Conservation (phyloP, 2,329 filamentous ascomycete species). For the Pezicula radicicola region DNA sequence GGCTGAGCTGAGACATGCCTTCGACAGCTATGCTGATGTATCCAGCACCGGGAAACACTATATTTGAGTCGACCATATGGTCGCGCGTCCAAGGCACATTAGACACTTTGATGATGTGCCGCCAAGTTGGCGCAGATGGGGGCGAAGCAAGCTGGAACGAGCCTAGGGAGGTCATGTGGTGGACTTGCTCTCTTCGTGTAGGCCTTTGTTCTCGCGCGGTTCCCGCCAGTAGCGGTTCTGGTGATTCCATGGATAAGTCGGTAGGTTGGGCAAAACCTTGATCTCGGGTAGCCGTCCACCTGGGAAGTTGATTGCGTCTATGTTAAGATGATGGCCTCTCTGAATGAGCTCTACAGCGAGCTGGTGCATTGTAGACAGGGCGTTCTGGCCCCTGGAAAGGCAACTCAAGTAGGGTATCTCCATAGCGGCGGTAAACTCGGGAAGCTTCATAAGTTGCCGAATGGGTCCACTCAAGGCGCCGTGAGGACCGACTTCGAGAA, state of each 20-base stretch:
- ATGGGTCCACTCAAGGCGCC: conserved; percentile 11
- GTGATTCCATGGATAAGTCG: conserved; percentile 52
- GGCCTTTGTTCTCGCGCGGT: conserved; percentile 41
- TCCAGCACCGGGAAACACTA: too few species aligned
- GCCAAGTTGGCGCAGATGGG: too few species aligned
- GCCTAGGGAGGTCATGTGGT: too few species aligned
- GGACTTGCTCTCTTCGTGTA: too few species aligned
- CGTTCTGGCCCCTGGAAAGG: conserved; percentile 4
- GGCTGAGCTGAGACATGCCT: too few species aligned
- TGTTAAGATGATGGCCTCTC: not conserved
- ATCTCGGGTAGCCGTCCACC: conserved; percentile 37
- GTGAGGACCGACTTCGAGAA: conserved; percentile 14
- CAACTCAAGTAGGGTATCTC: not conserved
- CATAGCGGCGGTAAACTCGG: not conserved
- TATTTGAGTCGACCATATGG: too few species aligned
- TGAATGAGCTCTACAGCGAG: conserved; percentile 1
- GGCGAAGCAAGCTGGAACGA: too few species aligned
- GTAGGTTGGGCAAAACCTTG: conserved; percentile 39
- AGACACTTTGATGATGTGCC: too few species aligned
- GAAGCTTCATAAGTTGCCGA: not conserved
- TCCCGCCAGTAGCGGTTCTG: conserved; percentile 48
- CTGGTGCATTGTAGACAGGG: not conserved
- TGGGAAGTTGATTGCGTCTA: not conserved
- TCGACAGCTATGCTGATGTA: too few species aligned
- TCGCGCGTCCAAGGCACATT: too few species aligned